phyloP scores from a whole-genome alignment of 2,329 filamentous ascomycete species.

The Phialophora expanda region DNA sequence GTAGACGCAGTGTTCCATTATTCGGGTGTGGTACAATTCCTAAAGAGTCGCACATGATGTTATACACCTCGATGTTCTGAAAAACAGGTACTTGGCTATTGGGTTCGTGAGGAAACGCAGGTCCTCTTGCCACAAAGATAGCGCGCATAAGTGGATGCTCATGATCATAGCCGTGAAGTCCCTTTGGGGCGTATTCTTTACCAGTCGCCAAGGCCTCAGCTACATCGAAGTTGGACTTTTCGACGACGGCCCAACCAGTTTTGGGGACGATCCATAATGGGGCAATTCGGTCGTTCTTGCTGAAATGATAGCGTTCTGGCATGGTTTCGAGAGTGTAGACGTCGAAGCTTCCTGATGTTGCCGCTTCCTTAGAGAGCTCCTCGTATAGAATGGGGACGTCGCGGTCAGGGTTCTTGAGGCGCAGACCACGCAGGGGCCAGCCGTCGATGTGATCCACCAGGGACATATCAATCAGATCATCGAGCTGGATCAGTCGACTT shows the following conservation, averaged over 20 bases:
- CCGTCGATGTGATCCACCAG: constrained; percentile 86
- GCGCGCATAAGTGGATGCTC: constrained; percentile 94
- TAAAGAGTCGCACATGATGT: constrained; percentile 88
- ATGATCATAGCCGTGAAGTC: constrained; percentile 93
- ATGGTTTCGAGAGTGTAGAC: constrained; percentile 87
- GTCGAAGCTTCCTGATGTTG: constrained; percentile 67
- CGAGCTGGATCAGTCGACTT: constrained; percentile 80
- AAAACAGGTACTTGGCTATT: constrained; percentile 81
- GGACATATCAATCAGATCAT: constrained; percentile 79
- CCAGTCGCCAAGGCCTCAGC: constrained; percentile 67
- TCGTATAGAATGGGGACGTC: constrained; percentile 73
- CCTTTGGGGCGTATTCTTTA: constrained; percentile 75
- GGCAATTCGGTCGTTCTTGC: constrained; percentile 84
- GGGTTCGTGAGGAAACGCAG: constrained; percentile 84
- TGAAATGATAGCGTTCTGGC: constrained; percentile 92
- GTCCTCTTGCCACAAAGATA: constrained; percentile 89
- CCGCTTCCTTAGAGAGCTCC: constrained; percentile 55
- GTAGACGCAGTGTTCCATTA: constrained; percentile 76
- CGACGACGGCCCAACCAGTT: constrained; percentile 89
- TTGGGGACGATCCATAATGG: constrained; percentile 94
- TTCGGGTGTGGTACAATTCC: constrained; percentile 75
- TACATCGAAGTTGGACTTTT: constrained; percentile 77
- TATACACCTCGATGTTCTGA: constrained; percentile 95
- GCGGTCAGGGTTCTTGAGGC: constrained; percentile 70
- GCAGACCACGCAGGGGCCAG: constrained; percentile 89